Evolutionary conservation across 345 rosid genomes (phyloP), one percentile per base, ranked within the genome.

Genomic region (Trapa bicornis): DNA sequence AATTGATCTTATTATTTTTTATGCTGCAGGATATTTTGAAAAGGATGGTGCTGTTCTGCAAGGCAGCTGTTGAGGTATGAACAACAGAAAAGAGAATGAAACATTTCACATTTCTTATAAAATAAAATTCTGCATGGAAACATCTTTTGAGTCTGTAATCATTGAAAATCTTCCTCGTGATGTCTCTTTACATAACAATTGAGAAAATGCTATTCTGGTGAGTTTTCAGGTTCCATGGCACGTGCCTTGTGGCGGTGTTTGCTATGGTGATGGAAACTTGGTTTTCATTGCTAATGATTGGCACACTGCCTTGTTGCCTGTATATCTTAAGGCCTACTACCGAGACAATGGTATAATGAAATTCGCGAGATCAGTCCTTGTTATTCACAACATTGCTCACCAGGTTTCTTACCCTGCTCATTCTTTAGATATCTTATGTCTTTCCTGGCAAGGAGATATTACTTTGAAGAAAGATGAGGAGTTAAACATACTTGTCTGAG

Each of bases 261-360:
- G 97, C 82, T 94, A 94, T 65, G 99, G 99, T 64, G 97, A 94
- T 83, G 95, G 96, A 77, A 94, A 94, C 80, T 77, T 94, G 87
- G 97, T 83, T 56, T 94, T 88, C 70, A 88, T 94, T 39, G 96
- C 97, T 65, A 94, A 94, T 78, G 99, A 94, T 83, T 94, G 99
- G 99, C 99, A 94, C 78, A 90, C 97, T 57, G 96, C 97, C 15
- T 82, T 94, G 76, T 77, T 90, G 53, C 99, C 99, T 4, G 96
- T 94, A 39, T 94, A 90, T 82, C 81, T 94, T 73, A 93, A 86
- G 81, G 99, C 97, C 35, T 81, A 83, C 73, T 87, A 94, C 80
- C 84, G 95, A 17, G 95, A 94, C 75, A 86, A 94, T 67, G 96
- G 97, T 6, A 35, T 86, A 53, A 94, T 94, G 99, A 61, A 71